phyloP scores from a whole-genome alignment of 148 eudicot genomes.

The Pharnaceum exiguum region DNA sequence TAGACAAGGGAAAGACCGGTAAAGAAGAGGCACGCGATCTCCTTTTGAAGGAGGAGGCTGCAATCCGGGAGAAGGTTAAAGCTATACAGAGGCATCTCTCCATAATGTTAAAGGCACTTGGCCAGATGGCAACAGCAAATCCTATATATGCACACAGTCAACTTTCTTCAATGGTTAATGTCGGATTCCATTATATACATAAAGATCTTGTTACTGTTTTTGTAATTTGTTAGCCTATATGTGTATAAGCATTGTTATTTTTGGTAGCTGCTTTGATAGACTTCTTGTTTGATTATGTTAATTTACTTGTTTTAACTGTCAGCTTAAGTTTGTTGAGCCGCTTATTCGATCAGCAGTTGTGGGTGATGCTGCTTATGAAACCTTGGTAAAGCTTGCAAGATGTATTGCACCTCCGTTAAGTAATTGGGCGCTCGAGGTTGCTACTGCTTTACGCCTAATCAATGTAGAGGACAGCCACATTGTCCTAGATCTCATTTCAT shows the following conservation, averaged over 20 bases:
- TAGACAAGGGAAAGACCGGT: constrained; percentile 89
- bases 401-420: constrained; percentile 86
- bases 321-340: constrained; percentile 82
- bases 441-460: constrained; percentile 76
- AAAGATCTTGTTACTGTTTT: not conserved
- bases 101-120: constrained; percentile 71
- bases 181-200: constrained; percentile 2
- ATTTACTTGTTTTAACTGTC: constrained; percentile 10
- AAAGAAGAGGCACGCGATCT: constrained; percentile 98
- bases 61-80: constrained; percentile 55
- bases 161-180: constrained; percentile 82
- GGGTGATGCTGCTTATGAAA: constrained; percentile 75
- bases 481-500: constrained; percentile 52
- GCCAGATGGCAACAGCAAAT: constrained; percentile 81
- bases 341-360: constrained; percentile 73
- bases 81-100: constrained; percentile 66
- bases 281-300: not conserved
- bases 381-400: constrained; percentile 79
- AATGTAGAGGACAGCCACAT: constrained; percentile 45
- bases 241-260: too few relatives aligned
- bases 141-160: constrained; percentile 92
- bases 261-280: not conserved
- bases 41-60: constrained; percentile 76
- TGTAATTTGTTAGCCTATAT: not conserved
- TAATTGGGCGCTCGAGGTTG: constrained; percentile 89